Conservation (phyloP, 2,329 filamentous ascomycete species). For the Phialocephala sp. region DNA sequence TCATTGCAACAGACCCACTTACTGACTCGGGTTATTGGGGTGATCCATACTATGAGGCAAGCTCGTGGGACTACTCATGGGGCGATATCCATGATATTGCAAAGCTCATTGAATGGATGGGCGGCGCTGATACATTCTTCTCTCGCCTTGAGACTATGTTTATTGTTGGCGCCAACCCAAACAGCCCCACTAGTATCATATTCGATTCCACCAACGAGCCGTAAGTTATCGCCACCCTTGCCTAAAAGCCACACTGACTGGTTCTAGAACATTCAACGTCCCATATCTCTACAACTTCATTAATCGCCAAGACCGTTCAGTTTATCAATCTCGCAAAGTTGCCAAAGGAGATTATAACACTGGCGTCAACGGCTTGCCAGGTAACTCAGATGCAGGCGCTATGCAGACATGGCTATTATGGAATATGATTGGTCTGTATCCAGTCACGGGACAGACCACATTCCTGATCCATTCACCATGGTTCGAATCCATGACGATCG, state of each 20-base stretch:
- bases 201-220: constrained; percentile 58
- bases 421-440: constrained; percentile 72
- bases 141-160: constrained; percentile 59
- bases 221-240: constrained; percentile 17
- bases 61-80: constrained; percentile 58
- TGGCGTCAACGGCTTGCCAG: constrained; percentile 63
- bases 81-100: constrained; percentile 60
- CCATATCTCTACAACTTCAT: constrained; percentile 75
- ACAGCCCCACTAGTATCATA: constrained; percentile 57
- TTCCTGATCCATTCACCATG: constrained; percentile 70
- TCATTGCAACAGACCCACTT: constrained; percentile 53
- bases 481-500: constrained; percentile 64
- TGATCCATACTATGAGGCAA: constrained; percentile 56
- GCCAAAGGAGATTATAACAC: constrained; percentile 65
- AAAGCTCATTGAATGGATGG: constrained; percentile 52
- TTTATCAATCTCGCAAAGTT: constrained; percentile 61
- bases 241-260: not conserved
- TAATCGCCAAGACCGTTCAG: constrained; percentile 64
- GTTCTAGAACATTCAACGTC: constrained; percentile 56
- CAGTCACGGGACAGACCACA: constrained; percentile 70
- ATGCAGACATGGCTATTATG: constrained; percentile 76
- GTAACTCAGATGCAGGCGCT: constrained; percentile 73
- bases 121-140: constrained; percentile 55
- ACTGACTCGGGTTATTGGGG: constrained; percentile 58
- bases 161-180: constrained; percentile 47